phyloP scores from a whole-genome alignment of 1,284 basidiomycete species.

The Leccinum pachyderme region DNA sequence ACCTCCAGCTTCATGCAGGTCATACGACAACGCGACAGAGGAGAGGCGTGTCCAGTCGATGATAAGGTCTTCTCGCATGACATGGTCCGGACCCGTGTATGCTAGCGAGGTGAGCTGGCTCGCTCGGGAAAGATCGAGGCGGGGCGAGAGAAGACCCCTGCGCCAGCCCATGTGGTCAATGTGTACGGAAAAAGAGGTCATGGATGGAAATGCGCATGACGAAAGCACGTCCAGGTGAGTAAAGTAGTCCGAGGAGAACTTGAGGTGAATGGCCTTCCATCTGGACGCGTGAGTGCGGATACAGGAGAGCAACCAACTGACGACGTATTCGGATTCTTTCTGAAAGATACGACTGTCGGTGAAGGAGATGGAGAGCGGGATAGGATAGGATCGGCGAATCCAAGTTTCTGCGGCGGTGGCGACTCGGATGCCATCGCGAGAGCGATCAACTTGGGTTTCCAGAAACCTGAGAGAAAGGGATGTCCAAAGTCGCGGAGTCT shows the following conservation, averaged over 20 bases:
- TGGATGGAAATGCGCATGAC: slow-evolving; percentile 22
- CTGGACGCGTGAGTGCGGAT: slow-evolving; percentile 19
- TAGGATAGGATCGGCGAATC: slow-evolving; percentile 21
- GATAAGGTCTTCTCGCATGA: slow-evolving; percentile 22
- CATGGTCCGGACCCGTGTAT: slow-evolving; percentile 27
- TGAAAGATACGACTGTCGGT: slow-evolving; percentile 28
- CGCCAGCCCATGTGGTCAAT: slow-evolving; percentile 33
- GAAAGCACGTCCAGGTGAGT: slow-evolving; percentile 17
- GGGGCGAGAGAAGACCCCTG: slow-evolving; percentile 19
- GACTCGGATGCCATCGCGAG: slow-evolving; percentile 18
- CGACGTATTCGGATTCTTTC: slow-evolving; percentile 22
- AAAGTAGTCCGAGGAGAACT: slow-evolving; percentile 31
- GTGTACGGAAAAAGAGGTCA: slow-evolving; percentile 24
- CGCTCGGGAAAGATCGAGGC: slow-evolving; percentile 21
- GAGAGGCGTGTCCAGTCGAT: slow-evolving; percentile 27
- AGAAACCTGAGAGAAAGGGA: slow-evolving; percentile 24
- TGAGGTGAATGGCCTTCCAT: slow-evolving; percentile 27
- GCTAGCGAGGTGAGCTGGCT: slow-evolving; percentile 22
- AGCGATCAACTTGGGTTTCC: slow-evolving; percentile 24
- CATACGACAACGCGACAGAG: slow-evolving; percentile 25
- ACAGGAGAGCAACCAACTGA: slow-evolving; percentile 21
- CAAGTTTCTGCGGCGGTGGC: slow-evolving; percentile 20
- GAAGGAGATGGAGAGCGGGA: slow-evolving; percentile 25
- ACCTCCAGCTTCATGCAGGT: slow-evolving; percentile 27
- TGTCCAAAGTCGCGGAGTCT: slow-evolving; percentile 22